phyloP scores from a whole-genome alignment of 139 green algal species.

The Chlamydomonas eustigma region DNA sequence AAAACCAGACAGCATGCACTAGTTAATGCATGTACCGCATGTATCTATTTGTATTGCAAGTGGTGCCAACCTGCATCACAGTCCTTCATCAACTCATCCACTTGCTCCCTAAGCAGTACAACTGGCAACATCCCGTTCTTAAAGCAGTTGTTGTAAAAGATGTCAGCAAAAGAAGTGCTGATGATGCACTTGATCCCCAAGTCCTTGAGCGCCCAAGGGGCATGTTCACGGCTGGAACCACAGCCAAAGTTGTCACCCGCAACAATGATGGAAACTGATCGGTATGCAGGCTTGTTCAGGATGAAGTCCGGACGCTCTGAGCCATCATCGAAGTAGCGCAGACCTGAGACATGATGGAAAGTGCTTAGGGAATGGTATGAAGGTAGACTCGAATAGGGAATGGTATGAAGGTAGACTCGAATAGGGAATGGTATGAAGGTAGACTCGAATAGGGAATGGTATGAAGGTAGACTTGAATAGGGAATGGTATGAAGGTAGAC shows the following conservation, averaged over 20 bases:
- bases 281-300: slow-evolving; percentile 37
- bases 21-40: too few species aligned
- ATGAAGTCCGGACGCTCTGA: slow-evolving; percentile 41
- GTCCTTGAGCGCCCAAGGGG: slow-evolving; percentile 44
- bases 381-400: too few species aligned
- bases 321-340: slow-evolving; percentile 38
- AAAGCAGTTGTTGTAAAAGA: slow-evolving; percentile 57
- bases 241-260: slow-evolving; percentile 53
- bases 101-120: slow-evolving; percentile 21
- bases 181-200: slow-evolving; percentile 46
- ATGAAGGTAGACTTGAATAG: too few species aligned
- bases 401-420: too few species aligned
- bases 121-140: slow-evolving; percentile 55
- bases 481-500: too few species aligned
- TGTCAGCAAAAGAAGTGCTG: slow-evolving; percentile 44
- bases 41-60: too few species aligned
- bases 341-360: background rate
- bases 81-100: slow-evolving; percentile 26
- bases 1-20: too few species aligned
- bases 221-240: slow-evolving; percentile 40
- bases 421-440: too few species aligned
- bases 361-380: too few species aligned
- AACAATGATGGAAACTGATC: slow-evolving; percentile 33
- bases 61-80: slow-evolving; percentile 11
- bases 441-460: too few species aligned